A percentile compares a stretch with the other conserved stretches of the same genome.
Evolutionary conservation across 768 basidiomycete species (phyloP).

Genomic region (Pholiota microspora): DNA sequence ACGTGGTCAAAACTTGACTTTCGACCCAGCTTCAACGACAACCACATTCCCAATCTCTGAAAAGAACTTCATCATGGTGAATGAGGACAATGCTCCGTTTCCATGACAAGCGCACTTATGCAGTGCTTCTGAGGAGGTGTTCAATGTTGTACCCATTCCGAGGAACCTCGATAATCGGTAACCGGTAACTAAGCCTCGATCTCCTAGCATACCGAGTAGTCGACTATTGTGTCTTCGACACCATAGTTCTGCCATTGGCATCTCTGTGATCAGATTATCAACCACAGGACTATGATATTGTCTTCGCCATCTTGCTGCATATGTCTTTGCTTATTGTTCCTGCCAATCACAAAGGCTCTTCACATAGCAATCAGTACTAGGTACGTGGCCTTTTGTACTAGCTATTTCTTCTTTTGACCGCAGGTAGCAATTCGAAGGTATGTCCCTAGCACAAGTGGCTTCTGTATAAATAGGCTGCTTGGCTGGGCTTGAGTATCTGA

Average conservation of each 20-base stretch:
- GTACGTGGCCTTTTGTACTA: neutral
- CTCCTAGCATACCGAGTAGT: neutral
- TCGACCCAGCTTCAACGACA: too few species aligned
- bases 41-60: too few species aligned
- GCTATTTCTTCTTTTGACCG: neutral
- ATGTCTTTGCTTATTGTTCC: neutral
- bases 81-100: neutral
- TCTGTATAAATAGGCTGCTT: neutral
- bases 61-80: neutral
- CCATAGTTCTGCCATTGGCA: neutral
- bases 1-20: too few species aligned
- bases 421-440: neutral
- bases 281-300: neutral
- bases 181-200: neutral
- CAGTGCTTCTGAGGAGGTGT: neutral
- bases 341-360: neutral
- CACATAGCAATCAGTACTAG: neutral
- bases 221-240: neutral
- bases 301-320: neutral
- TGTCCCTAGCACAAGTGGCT: neutral
- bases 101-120: neutral
- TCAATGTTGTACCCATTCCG: too few species aligned
- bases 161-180: neutral
- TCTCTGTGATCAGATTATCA: neutral
- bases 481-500: neutral